Percentiles rank a stretch among this genome's conserved stretches.
Evolutionary conservation across 1,139 yeast species (phyloP).

Genomic region (Lipomyces yarrowii): DNA sequence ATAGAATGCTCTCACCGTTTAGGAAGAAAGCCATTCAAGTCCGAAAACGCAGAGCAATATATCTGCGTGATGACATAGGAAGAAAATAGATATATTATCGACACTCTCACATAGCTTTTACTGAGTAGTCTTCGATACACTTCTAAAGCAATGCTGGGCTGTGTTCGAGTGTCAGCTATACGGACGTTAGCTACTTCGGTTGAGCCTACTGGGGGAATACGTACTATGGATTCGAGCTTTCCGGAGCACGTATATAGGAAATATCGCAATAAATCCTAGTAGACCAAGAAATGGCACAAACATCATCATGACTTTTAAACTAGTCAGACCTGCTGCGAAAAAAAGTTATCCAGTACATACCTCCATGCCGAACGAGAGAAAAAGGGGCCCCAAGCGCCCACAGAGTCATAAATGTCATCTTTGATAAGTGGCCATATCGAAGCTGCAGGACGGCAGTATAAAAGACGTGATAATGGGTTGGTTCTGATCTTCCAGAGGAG

Average conservation of each 20-base stretch:
- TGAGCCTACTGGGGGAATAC: constrained; percentile 40
- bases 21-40: constrained; percentile 17
- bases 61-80: constrained; percentile 14
- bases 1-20: constrained; percentile 8
- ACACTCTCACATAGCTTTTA: constrained; percentile 13
- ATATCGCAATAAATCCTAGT: constrained; percentile 34
- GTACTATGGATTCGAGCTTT: constrained; percentile 37
- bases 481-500: constrained; percentile 25
- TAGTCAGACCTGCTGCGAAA: constrained; percentile 12
- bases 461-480: constrained; percentile 37
- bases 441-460: constrained; percentile 37
- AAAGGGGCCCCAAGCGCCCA: constrained; percentile 32
- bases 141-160: constrained; percentile 20
- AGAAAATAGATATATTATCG: constrained; percentile 19
- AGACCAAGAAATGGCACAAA: constrained; percentile 37
- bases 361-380: constrained; percentile 22
- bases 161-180: constrained; percentile 12
- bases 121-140: constrained; percentile 15
- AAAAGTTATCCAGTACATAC: constrained; percentile 12
- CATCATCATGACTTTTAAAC: constrained; percentile 35
- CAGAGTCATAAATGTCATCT: constrained; percentile 35
- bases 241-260: constrained; percentile 38
- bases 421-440: constrained; percentile 39
- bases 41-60: constrained; percentile 23
- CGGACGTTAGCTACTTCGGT: background rate